A percentile compares a stretch with the other conserved stretches of the same genome.
These are phyloP conservation scores for Mycena vitilis DNA, from an alignment of 768 basidiomycete species.

Conservation along the genomic window DNA sequence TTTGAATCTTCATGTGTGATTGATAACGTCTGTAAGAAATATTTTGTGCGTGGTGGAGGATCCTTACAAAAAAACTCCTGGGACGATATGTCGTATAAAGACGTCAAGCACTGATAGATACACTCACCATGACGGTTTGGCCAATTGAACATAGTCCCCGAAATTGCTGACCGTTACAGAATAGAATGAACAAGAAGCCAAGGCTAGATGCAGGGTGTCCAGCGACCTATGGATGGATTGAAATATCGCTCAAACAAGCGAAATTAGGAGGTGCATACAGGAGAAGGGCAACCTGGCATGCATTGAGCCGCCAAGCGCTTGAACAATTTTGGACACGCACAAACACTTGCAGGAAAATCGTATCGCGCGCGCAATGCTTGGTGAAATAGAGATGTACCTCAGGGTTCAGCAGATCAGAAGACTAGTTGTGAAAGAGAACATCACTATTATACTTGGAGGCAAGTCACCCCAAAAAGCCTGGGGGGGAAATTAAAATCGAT, in stretches of 20 bases:
- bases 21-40: background rate
- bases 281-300: conserved; percentile 18
- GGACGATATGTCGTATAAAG: too few relatives aligned
- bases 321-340: conserved; percentile 4
- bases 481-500: background rate
- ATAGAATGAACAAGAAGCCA: conserved; percentile 19
- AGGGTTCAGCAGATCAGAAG: background rate
- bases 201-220: conserved; percentile 11
- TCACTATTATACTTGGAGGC: conserved; percentile 23
- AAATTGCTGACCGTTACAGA: conserved; percentile 17
- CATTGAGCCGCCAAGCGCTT: background rate
- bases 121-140: conserved; percentile 18
- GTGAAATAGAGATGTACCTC: conserved; percentile 23
- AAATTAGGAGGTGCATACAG: conserved; percentile 1
- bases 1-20: background rate
- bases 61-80: conserved; percentile 3
- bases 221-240: conserved; percentile 9
- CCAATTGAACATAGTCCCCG: conserved; percentile 18
- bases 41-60: too few relatives aligned
- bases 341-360: conserved; percentile 11
- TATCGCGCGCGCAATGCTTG: conserved; percentile 14
- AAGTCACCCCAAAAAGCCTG: conserved; percentile 20
- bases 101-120: background rate
- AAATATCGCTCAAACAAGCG: too few relatives aligned
- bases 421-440: background rate